Percentiles rank a stretch among this genome's conserved stretches.
Conservation (phyloP, 257 asterid genomes). For the Nemophila menziesii region DNA sequence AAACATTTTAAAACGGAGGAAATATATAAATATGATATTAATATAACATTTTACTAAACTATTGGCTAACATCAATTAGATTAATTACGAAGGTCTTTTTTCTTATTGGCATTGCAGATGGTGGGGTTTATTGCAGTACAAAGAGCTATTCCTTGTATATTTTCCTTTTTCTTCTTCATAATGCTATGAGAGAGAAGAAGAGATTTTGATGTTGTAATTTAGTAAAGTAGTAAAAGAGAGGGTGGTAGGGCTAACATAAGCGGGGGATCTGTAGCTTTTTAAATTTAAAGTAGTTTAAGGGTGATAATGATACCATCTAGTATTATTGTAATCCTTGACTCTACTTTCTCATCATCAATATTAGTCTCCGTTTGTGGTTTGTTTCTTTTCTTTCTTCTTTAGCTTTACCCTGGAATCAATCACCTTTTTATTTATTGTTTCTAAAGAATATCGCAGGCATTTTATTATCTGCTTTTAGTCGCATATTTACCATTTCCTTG, state of each 20-base stretch:
- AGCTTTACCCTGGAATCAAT: constrained; percentile 22
- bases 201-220: constrained; percentile 13
- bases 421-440: constrained; percentile 2
- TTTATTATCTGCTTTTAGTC: not conserved
- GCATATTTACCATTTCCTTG: too few relatives aligned
- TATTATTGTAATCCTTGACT: constrained; percentile 35
- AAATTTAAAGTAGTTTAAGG: constrained; percentile 44
- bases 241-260: constrained; percentile 9
- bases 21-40: too few relatives aligned
- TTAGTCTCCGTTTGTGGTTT: constrained; percentile 5
- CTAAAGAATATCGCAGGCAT: too few relatives aligned
- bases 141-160: constrained; percentile 29
- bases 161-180: constrained; percentile 28
- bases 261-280: constrained; percentile 18
- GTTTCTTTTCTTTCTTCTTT: constrained; percentile 28
- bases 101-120: constrained; percentile 41
- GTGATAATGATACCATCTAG: constrained; percentile 31
- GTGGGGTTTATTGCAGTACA: constrained; percentile 30
- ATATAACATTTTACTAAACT: too few relatives aligned
- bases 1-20: too few relatives aligned
- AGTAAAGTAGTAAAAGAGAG: constrained; percentile 5
- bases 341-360: constrained; percentile 54
- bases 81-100: not conserved
- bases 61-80: not conserved
- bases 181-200: constrained; percentile 26